A percentile compares a stretch with the other conserved stretches of the same genome.
Evolutionary conservation across 1,284 basidiomycete genomes (phyloP).

Genomic region (Microbotryomycetes sp.): DNA sequence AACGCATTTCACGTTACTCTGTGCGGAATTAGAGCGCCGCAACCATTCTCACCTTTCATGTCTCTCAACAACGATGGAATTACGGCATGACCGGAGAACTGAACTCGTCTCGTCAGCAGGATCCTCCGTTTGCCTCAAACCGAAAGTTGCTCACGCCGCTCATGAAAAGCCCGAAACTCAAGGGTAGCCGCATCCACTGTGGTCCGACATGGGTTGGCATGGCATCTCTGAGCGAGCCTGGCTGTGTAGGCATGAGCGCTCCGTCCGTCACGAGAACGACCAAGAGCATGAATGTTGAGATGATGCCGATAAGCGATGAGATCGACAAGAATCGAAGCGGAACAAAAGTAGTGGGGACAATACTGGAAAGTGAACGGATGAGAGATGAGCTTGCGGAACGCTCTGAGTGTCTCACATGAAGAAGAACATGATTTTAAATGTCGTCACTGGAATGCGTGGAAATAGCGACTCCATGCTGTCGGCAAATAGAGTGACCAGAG

Average conservation of each 20-base stretch:
- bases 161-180: conserved; percentile 82
- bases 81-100: conserved; percentile 89
- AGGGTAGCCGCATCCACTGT: conserved; percentile 48
- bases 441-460: conserved; percentile 57
- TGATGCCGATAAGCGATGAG: conserved; percentile 69
- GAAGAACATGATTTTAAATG: conserved; percentile 68
- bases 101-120: conserved; percentile 1
- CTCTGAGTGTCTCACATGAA: conserved; percentile 51
- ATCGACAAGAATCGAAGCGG: conserved; percentile 76
- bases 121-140: not conserved
- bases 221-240: conserved; percentile 73
- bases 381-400: not conserved
- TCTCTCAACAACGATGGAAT: conserved; percentile 83
- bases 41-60: conserved; percentile 50
- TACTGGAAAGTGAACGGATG: conserved; percentile 42
- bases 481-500: conserved; percentile 75
- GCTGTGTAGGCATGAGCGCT: conserved; percentile 63
- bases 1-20: not conserved
- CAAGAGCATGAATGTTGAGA: conserved; percentile 70
- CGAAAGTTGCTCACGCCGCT: conserved; percentile 60
- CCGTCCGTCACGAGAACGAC: conserved; percentile 79
- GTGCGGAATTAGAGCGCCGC: too few relatives aligned
- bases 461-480: conserved; percentile 71
- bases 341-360: conserved; percentile 74
- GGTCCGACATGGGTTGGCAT: conserved; percentile 61